Evolutionary conservation across 805 yeast genomes (phyloP).

Genomic region (Grigorovia yakushimaensis): DNA sequence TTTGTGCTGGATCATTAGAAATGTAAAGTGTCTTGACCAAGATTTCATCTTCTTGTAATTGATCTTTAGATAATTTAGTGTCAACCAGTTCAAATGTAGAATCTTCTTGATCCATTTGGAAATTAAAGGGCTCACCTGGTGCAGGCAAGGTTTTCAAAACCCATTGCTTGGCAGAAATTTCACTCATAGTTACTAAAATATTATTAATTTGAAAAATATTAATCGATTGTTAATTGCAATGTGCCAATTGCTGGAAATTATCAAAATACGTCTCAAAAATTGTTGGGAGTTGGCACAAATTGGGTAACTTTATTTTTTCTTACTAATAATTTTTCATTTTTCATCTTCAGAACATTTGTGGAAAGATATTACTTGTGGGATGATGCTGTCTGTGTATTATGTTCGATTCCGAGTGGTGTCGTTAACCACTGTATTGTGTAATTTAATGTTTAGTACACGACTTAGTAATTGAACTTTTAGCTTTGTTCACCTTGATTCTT

Average conservation of each 20-base stretch:
- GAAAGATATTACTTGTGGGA: too few species aligned
- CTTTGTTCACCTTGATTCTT: too few species aligned
- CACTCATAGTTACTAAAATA: slow-evolving; percentile 1
- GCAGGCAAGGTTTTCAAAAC: slow-evolving; percentile 22
- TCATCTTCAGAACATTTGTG: too few species aligned
- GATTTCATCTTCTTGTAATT: slow-evolving; percentile 33
- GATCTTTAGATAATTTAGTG: slow-evolving; percentile 13
- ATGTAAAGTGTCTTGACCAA: slow-evolving; percentile 37
- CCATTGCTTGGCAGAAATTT: slow-evolving; percentile 25
- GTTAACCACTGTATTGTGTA: too few species aligned
- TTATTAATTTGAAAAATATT: neutral
- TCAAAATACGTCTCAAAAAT: neutral
- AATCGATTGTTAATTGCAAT: neutral
- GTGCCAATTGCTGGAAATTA: neutral
- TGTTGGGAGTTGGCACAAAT: neutral
- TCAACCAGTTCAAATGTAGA: slow-evolving; percentile 24
- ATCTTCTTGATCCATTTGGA: slow-evolving; percentile 16
- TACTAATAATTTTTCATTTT: too few species aligned
- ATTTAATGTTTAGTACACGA: too few species aligned
- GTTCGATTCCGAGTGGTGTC: too few species aligned
- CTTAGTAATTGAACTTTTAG: too few species aligned
- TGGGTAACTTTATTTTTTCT: neutral
- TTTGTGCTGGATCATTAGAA: slow-evolving; percentile 56
- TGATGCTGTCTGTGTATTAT: too few species aligned
- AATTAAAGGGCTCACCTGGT: slow-evolving; percentile 20